Evolutionary conservation across 768 basidiomycete genomes (phyloP).

Genomic region (Strobilomyces echinocephalus): DNA sequence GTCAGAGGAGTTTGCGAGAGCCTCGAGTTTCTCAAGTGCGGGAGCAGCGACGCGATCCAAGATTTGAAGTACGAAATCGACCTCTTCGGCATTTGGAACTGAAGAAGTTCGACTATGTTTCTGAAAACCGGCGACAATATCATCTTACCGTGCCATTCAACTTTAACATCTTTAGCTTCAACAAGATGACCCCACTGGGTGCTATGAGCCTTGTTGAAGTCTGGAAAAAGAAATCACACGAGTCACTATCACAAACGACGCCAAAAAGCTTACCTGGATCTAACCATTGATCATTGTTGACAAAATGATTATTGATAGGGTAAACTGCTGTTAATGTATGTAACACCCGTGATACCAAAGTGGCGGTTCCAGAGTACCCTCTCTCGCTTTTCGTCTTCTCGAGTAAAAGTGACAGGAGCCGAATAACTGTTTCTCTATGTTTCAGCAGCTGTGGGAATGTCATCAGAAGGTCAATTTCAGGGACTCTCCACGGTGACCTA

Average conservation of each 20-base stretch:
- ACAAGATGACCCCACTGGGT: constrained; percentile 78
- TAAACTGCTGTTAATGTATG: constrained; percentile 73
- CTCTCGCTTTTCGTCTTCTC: constrained; percentile 85
- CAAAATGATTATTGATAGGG: constrained; percentile 71
- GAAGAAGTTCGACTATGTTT: constrained; percentile 29
- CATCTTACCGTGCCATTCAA: constrained; percentile 79
- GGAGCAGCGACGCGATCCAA: constrained; percentile 65
- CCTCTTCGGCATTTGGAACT: constrained; percentile 50
- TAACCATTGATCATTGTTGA: constrained; percentile 79
- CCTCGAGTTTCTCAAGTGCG: constrained; percentile 61
- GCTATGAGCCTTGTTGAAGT: constrained; percentile 59
- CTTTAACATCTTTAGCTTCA: constrained; percentile 69
- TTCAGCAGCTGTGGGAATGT: constrained; percentile 52
- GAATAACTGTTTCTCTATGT: constrained; percentile 61
- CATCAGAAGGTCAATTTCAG: not conserved
- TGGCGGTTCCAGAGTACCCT: constrained; percentile 77
- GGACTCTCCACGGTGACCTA: constrained; percentile 30
- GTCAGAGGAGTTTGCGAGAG: constrained; percentile 46
- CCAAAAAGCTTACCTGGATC: constrained; percentile 51
- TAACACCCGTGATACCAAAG: constrained; percentile 70
- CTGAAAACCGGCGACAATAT: not conserved
- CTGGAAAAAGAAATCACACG: constrained; percentile 29
- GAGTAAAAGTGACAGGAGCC: constrained; percentile 58
- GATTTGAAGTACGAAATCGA: constrained; percentile 75
- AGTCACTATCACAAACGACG: constrained; percentile 6